These are phyloP conservation scores for Nothopassalora personata DNA, from an alignment of 2,329 filamentous ascomycete genomes.

Conservation along the genomic window DNA sequence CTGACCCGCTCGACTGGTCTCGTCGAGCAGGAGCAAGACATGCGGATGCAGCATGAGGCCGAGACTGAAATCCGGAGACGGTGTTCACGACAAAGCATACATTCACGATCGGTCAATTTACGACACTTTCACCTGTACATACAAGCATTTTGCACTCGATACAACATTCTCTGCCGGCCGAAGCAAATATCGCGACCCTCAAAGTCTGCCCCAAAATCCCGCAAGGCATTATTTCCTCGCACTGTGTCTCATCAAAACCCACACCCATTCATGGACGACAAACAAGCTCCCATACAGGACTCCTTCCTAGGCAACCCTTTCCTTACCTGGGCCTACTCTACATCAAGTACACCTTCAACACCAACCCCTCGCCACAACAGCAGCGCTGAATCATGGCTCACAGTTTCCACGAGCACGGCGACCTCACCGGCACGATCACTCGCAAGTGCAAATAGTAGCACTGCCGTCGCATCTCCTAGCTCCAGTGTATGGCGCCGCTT, in stretches of 20 bases:
- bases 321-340: neutral
- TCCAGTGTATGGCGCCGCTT: neutral
- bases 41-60: too few species aligned
- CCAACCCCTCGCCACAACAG: neutral
- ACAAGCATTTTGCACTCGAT: neutral
- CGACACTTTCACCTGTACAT: neutral
- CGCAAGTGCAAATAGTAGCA: neutral
- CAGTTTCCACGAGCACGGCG: neutral
- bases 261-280: neutral
- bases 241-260: too few species aligned
- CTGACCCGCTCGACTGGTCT: too few species aligned
- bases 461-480: neutral
- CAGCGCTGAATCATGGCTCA: neutral
- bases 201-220: neutral
- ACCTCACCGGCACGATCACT: neutral
- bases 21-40: too few species aligned
- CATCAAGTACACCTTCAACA: neutral
- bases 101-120: too few species aligned
- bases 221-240: neutral
- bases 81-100: too few species aligned
- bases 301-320: neutral
- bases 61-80: too few species aligned
- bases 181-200: neutral
- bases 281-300: neutral
- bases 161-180: neutral